These are phyloP conservation scores for Salisapilia sapeloensis DNA, from an alignment of 352 stramenopile genomes.

Conservation along the genomic window DNA sequence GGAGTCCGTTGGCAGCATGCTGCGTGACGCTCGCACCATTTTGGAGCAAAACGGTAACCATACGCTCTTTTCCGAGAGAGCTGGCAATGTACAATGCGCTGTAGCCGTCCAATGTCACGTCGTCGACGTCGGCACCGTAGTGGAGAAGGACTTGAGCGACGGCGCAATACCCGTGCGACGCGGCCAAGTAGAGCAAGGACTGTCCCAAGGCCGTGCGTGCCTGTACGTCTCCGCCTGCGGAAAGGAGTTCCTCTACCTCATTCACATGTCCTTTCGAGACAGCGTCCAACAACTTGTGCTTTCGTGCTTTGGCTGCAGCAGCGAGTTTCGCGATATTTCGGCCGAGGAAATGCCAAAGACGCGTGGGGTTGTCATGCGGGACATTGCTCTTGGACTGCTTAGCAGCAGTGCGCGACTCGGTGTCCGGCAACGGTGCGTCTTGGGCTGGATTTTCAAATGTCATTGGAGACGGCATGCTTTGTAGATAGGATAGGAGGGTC, in stretches of 20 bases:
- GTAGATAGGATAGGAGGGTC: too few species aligned
- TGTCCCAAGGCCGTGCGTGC: conserved; percentile 27
- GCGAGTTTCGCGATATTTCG: conserved; percentile 60
- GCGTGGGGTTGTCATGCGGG: conserved; percentile 15
- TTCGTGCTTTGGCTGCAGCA: conserved; percentile 28
- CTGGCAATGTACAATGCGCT: conserved; percentile 40
- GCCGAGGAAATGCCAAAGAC: conserved; percentile 63
- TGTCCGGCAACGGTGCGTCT: too few species aligned
- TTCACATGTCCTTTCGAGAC: conserved; percentile 26
- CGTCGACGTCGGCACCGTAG: conserved; percentile 35
- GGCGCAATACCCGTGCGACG: conserved; percentile 26
- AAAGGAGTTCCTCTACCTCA: conserved; percentile 45
- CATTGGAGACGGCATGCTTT: too few species aligned
- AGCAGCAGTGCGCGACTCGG: conserved; percentile 14
- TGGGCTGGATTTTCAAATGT: too few species aligned
- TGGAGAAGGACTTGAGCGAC: conserved; percentile 56
- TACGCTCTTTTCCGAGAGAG: conserved; percentile 34
- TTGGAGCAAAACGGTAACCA: conserved; percentile 36
- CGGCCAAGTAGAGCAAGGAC: conserved; percentile 39
- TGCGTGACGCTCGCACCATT: conserved; percentile 20
- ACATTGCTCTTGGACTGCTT: conserved; percentile 8
- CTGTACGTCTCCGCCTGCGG: conserved; percentile 33
- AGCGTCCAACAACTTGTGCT: conserved; percentile 45
- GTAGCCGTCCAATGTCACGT: conserved; percentile 26
- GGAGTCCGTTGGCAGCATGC: conserved; percentile 20